Conservation (phyloP, 2,329 filamentous ascomycete species). For the Xylaria sp. region DNA sequence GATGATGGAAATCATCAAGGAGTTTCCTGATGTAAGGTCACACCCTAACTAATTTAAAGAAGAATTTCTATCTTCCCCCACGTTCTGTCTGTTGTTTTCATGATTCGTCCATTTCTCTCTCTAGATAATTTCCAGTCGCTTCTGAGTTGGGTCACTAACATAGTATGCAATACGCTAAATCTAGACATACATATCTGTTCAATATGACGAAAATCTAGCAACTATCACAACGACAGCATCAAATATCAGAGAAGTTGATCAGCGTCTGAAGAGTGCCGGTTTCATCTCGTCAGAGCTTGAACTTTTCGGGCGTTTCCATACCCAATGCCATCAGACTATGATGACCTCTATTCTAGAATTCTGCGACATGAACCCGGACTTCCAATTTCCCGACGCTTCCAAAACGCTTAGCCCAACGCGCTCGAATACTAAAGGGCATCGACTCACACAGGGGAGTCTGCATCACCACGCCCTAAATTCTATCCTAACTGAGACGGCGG, state of each 20-base stretch:
- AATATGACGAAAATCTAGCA: slow-evolving; percentile 51
- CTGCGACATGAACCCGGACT: slow-evolving; percentile 44
- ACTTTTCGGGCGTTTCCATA: slow-evolving; percentile 51
- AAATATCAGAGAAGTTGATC: slow-evolving; percentile 40
- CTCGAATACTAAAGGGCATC: slow-evolving; percentile 30
- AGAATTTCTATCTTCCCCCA: neutral
- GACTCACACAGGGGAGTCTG: slow-evolving; percentile 42
- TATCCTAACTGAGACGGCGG: slow-evolving; percentile 50
- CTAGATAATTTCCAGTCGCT: neutral
- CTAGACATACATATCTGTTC: slow-evolving; percentile 32
- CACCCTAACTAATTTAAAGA: neutral
- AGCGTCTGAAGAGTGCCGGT: slow-evolving; percentile 45
- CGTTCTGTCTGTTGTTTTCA: neutral
- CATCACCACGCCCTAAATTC: slow-evolving; percentile 47
- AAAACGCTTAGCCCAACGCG: slow-evolving; percentile 44
- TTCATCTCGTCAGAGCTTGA: slow-evolving; percentile 47
- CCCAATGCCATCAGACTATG: slow-evolving; percentile 16
- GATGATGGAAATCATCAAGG: slow-evolving; percentile 32
- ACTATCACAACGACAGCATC: slow-evolving; percentile 48
- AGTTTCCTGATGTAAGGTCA: slow-evolving; percentile 25
- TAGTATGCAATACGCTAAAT: slow-evolving; percentile 20
- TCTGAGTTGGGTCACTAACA: slow-evolving; percentile 38
- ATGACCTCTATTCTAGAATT: slow-evolving; percentile 42
- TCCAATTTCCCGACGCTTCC: slow-evolving; percentile 51
- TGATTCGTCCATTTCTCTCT: neutral